A percentile compares a stretch with the other conserved stretches of the same genome.
These are phyloP conservation scores for Gossypium anomalum DNA, from an alignment of 345 rosid species.

Conservation along the genomic window DNA sequence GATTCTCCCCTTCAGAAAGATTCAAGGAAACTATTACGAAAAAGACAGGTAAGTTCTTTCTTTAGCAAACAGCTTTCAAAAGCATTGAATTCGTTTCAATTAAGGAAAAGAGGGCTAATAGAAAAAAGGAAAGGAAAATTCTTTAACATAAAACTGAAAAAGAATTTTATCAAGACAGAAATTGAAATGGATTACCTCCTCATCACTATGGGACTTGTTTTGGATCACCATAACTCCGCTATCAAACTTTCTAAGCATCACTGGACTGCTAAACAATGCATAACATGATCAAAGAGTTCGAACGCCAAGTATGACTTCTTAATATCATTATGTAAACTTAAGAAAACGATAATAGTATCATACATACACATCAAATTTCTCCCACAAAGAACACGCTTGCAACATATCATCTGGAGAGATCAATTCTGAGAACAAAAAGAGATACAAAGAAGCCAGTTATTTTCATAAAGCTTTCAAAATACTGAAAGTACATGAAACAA, in stretches of 20 bases:
- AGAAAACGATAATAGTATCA: conserved; percentile 12
- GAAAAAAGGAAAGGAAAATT: neutral
- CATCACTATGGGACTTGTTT: conserved; percentile 85
- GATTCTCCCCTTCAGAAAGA: neutral
- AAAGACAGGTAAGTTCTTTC: too few species aligned
- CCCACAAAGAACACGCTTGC: conserved; percentile 95
- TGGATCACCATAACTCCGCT: conserved; percentile 97
- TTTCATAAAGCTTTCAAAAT: neutral
- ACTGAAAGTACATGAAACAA: conserved; percentile 1
- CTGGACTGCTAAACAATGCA: conserved; percentile 60
- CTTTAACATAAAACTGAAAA: neutral
- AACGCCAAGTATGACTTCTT: conserved; percentile 6
- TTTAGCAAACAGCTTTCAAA: neutral
- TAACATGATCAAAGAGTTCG: conserved; percentile 19
- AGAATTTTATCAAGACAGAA: conserved; percentile 5
- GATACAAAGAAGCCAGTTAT: neutral
- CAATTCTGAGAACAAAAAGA: conserved; percentile 49
- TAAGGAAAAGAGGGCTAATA: neutral
- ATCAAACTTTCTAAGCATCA: conserved; percentile 95
- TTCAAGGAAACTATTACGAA: neutral
- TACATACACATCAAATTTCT: conserved; percentile 88
- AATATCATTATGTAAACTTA: neutral
- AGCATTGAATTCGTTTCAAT: neutral
- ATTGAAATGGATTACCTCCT: conserved; percentile 55
- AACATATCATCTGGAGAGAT: conserved; percentile 93